Evolutionary conservation across 2,329 filamentous ascomycete species (phyloP), one percentile per base, ranked within the genome.

Genomic region (Cladosporium colombiae): DNA sequence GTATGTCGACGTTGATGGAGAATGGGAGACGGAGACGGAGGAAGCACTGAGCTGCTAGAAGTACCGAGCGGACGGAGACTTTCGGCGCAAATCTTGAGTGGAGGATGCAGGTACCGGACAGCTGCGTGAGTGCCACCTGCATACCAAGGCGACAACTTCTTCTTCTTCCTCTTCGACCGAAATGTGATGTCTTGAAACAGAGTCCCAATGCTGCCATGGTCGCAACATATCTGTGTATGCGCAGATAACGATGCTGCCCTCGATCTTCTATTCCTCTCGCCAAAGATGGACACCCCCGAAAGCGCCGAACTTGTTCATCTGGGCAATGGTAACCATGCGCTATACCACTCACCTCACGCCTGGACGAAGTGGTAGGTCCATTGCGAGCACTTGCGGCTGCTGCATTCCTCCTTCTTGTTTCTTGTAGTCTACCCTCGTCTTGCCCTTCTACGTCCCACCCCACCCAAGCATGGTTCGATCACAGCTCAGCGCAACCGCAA

Each of bases 401-500:
- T 46, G 8, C 5, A 21, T 46, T 46, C 21, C 40, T 21, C 2
- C 40, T 21, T 46, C n/a, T 21, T 21, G 0, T 44, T n/a, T 11
- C n/a, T 13, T 11, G 21, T 21, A 46, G 3, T 11, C 40, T 8
- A 46, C 27, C 21, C n/a, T 55, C 27, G 18, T 31, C 21, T 33
- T n/a, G 1, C 8, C 18, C n/a, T 5, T 5, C 18, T 23, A n/a
- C 16, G n/a, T 27, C 8, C 11, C 18, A 13, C 11, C 18, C 21
- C n/a, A 55, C 29, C 8, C 29, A 33, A 31, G 18, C 52, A 55
- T 55, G 52, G 52, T 55, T n/a, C 52, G 52, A 55, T 29, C 18
- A 33, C 52, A 55, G 52, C 52, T 55, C 52, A 33, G 52, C 52
- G 52, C 52, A 33, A 55, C 52, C 29, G 27, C 52, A 55, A 55